Conservation (phyloP, 257 asterid species). For the Capsicum pubescens region DNA sequence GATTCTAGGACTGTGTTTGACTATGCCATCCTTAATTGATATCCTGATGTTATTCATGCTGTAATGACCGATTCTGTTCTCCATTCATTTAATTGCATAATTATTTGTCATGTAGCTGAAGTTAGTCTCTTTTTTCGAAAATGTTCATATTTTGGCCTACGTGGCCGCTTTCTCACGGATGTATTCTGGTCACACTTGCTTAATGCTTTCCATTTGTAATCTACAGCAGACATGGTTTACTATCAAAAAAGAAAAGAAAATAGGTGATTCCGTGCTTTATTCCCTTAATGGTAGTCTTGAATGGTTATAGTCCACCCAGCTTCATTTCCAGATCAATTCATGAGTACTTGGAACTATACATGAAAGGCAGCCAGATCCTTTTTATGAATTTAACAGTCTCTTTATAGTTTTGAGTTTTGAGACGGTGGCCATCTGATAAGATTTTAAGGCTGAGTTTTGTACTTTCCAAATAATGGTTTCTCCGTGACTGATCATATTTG, state of each 20-base stretch:
- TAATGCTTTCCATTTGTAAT: not conserved
- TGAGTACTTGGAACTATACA: not conserved
- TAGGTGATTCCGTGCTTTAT: not conserved
- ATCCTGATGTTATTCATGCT: not conserved
- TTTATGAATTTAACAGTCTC: slow-evolving; percentile 6
- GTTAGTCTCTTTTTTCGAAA: not conserved
- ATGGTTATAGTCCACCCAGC: not conserved
- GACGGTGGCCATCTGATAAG: not conserved
- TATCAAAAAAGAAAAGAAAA: not conserved
- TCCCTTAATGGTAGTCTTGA: not conserved
- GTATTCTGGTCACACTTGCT: not conserved
- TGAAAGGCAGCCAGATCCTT: slow-evolving; percentile 8
- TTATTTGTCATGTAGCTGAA: not conserved
- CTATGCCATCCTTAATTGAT: not conserved
- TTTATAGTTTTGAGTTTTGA: not conserved
- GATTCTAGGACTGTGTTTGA: not conserved
- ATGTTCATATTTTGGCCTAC: not conserved
- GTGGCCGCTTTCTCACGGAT: not conserved
- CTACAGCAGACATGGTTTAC: slow-evolving; percentile 3
- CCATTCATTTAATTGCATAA: not conserved
- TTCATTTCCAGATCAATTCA: slow-evolving; percentile 4
- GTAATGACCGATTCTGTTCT: not conserved
- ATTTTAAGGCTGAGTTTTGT: not conserved
- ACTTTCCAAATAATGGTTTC: not conserved
- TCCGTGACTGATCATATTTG: not conserved